Conservation (phyloP, 345 rosid species). For the Eutrema heterophyllum region DNA sequence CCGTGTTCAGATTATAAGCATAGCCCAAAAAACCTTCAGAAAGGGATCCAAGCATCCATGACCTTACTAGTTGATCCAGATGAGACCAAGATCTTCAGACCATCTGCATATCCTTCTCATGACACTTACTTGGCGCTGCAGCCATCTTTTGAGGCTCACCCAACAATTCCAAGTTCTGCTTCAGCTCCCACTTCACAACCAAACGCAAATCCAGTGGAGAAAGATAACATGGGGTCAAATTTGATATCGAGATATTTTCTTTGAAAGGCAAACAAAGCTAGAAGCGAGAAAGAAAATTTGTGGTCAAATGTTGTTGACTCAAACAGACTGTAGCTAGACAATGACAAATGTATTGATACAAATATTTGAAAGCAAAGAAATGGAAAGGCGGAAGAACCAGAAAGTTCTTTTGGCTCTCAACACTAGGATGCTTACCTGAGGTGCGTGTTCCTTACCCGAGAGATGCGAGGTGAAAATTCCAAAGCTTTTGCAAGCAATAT, state of each 20-base stretch:
- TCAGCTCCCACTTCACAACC: neutral
- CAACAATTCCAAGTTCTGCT: neutral
- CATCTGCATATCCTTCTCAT: neutral
- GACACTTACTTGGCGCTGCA: neutral
- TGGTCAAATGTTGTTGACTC: neutral
- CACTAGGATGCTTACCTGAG: neutral
- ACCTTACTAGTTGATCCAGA: too few relatives aligned
- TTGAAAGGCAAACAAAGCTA: neutral
- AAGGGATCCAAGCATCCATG: too few relatives aligned
- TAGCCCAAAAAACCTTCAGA: too few relatives aligned
- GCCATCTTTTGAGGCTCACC: neutral
- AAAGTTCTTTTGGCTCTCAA: neutral
- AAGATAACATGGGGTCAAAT: neutral
- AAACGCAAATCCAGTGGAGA: neutral
- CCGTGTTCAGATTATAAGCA: too few relatives aligned
- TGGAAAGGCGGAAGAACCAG: too few relatives aligned
- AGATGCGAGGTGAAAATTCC: neutral
- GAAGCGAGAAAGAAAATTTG: neutral
- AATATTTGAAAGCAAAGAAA: neutral
- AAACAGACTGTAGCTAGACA: neutral
- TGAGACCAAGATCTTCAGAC: too few relatives aligned
- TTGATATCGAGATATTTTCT: neutral
- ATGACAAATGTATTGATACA: neutral
- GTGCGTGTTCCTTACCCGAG: conserved; percentile 9
- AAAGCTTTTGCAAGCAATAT: conserved; percentile 42